Evolutionary conservation across 805 yeast species (phyloP), one percentile per base, ranked within the genome.

Genomic region (Blastobotrys terrestris): DNA sequence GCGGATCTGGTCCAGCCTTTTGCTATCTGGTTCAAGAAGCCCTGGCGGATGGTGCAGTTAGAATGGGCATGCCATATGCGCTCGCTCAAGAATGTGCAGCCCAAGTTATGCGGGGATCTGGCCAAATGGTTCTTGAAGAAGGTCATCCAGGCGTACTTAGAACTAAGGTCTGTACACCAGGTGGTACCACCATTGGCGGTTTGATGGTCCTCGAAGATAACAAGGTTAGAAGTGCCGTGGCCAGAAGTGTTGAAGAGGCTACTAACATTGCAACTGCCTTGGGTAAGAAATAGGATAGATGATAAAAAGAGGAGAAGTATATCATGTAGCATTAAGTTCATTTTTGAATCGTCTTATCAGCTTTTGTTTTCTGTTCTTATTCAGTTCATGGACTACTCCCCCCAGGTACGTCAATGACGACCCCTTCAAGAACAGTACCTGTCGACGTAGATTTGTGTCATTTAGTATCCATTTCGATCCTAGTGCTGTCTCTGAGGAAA

Each of bases 1-100:
- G 94, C 53, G 99, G 99, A 1, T 88, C 97, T 1, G 99, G 96
- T 1, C 97, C 98, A 1, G 99, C 99, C 0, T 94, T 92, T 67
- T 86, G 88, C 49, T 76, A 91, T 62, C 73, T 90, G 61, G 83
- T 92, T 82, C 76, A 92, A 77, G 98, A 94, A 72, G 84, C 96
- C 0, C 71, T 94, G 71, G 84, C 87, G 60, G 99, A 94, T 63
- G 96, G 97, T 56, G 99, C 96, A 13, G 85, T 94, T 50, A 79
- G 87, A 67, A 83, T 88, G 91, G 99, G 99, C 0, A 79, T 94
- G 58, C 97, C 97, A 20, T 85, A 80, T 63, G 84, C 83, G 44
- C 83, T 84, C 54, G 92, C 96, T 44, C 80, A 78, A 65, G 83
- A 84, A 58, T 84, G 95, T 61, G 97, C 98, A 8, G 87, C 95